Conservation (phyloP, 257 asterid species). For the Salvia hispanica region DNA sequence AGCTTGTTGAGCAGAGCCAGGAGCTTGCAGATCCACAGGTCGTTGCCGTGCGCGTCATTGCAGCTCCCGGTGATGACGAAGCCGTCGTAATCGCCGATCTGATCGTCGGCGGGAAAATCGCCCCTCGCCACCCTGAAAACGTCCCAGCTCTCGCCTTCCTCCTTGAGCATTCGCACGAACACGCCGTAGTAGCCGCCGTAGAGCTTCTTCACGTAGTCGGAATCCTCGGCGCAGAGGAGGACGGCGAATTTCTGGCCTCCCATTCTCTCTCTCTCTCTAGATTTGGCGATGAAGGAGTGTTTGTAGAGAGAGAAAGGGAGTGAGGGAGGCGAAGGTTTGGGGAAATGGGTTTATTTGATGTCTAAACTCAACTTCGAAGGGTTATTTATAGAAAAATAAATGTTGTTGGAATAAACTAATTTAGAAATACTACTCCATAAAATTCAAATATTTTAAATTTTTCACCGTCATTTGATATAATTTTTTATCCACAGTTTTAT, state of each 20-base stretch:
- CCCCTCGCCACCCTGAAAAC: slow-evolving; percentile 63
- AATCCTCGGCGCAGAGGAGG: slow-evolving; percentile 82
- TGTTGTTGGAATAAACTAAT: too few relatives aligned
- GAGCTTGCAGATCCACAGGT: slow-evolving; percentile 69
- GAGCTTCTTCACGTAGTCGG: slow-evolving; percentile 82
- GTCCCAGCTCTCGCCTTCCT: slow-evolving; percentile 85
- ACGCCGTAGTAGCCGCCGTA: slow-evolving; percentile 92
- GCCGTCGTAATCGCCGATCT: slow-evolving; percentile 64
- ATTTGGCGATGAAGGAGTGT: neutral
- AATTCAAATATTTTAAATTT: too few relatives aligned
- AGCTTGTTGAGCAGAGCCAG: slow-evolving; percentile 55
- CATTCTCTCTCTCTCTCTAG: slow-evolving; percentile 39
- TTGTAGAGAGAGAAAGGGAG: slow-evolving; percentile 37
- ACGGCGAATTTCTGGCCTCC: slow-evolving; percentile 71
- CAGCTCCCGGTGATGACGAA: slow-evolving; percentile 92
- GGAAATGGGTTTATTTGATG: slow-evolving; percentile 27
- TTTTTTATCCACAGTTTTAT: too few relatives aligned
- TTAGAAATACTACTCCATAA: too few relatives aligned
- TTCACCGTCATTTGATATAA: too few relatives aligned
- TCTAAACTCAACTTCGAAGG: neutral
- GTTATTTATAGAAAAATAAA: slow-evolving; percentile 24
- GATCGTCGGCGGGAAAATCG: slow-evolving; percentile 77
- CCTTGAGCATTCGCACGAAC: slow-evolving; percentile 77
- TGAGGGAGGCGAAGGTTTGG: slow-evolving; percentile 21
- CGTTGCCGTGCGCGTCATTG: slow-evolving; percentile 83